A percentile compares a stretch with the other conserved stretches of the same genome.
Conservation (phyloP, 2,329 filamentous ascomycete species). For the Cadophora sp. region DNA sequence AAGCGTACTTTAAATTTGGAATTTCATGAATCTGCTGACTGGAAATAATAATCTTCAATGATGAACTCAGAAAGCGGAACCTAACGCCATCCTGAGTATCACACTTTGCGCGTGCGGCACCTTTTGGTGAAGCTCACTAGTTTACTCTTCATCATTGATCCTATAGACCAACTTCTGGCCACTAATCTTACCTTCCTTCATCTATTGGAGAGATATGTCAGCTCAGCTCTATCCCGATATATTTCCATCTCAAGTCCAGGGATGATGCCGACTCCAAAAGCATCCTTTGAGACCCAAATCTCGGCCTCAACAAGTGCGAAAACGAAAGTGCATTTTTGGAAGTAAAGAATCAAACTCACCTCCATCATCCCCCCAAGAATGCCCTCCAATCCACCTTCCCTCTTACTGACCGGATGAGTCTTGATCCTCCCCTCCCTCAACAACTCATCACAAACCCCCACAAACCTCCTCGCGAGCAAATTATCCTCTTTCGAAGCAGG, state of each 20-base stretch:
- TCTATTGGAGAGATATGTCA: background rate
- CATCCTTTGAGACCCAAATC: background rate
- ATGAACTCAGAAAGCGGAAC: no score
- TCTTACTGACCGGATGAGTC: constrained; percentile 38
- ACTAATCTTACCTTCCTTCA: constrained; percentile 9
- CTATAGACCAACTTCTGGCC: constrained; percentile 6
- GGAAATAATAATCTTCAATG: no score
- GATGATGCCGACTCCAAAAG: background rate
- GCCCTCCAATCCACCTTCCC: constrained; percentile 22
- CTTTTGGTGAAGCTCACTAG: background rate
- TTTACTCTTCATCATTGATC: constrained; percentile 4
- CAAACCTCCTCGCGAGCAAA: constrained; percentile 46
- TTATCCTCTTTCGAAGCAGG: constrained; percentile 39
- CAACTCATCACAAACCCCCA: constrained; percentile 43
- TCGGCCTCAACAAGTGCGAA: background rate
- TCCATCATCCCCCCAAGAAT: constrained; percentile 25
- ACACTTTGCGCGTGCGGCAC: background rate
- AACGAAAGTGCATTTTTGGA: background rate
- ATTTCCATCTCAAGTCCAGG: background rate
- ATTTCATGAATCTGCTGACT: no score
- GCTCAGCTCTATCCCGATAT: background rate
- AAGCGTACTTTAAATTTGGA: no score
- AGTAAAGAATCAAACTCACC: constrained; percentile 13
- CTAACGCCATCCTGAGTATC: no score
- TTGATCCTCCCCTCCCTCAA: constrained; percentile 45